A percentile compares a stretch with the other conserved stretches of the same genome.
These are phyloP conservation scores for Sphaerosporella brunnea DNA, from an alignment of 495 filamentous ascomycete species.

Conservation along the genomic window DNA sequence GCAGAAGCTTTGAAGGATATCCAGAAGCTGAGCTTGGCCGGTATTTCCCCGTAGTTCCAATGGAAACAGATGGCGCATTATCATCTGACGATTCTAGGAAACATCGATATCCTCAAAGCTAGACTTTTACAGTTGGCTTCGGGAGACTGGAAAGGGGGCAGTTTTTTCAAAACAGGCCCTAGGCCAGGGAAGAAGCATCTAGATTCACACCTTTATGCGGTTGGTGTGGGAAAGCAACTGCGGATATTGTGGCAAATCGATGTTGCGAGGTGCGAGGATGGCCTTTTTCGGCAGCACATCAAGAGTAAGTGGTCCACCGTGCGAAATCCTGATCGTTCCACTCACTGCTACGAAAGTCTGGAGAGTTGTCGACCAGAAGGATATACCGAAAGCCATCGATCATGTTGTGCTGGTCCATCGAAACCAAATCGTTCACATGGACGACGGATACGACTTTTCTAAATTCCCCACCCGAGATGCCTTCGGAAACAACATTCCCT, in stretches of 20 bases:
- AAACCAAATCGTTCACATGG: not conserved
- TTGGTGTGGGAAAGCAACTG: not conserved
- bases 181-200: not conserved
- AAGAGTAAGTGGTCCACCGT: not conserved
- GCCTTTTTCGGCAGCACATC: not conserved
- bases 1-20: slow-evolving; percentile 24
- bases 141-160: slow-evolving; percentile 22
- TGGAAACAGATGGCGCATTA: not conserved
- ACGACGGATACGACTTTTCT: not conserved
- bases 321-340: not conserved
- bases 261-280: slow-evolving; percentile 23
- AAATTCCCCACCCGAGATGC: slow-evolving; percentile 1
- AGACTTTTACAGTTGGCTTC: slow-evolving; percentile 26
- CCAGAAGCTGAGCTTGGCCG: slow-evolving; percentile 5
- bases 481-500: slow-evolving; percentile 6
- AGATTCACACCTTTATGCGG: not conserved
- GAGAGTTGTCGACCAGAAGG: not conserved
- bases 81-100: slow-evolving; percentile 3
- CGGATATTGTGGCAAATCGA: slow-evolving; percentile 30
- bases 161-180: not conserved
- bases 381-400: not conserved
- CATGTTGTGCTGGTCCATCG: not conserved
- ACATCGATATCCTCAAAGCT: slow-evolving; percentile 9
- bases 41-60: slow-evolving; percentile 1
- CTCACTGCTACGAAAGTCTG: not conserved